Evolutionary conservation across 2,329 filamentous ascomycete species (phyloP).

Genomic region (Calonectria honghensis): DNA sequence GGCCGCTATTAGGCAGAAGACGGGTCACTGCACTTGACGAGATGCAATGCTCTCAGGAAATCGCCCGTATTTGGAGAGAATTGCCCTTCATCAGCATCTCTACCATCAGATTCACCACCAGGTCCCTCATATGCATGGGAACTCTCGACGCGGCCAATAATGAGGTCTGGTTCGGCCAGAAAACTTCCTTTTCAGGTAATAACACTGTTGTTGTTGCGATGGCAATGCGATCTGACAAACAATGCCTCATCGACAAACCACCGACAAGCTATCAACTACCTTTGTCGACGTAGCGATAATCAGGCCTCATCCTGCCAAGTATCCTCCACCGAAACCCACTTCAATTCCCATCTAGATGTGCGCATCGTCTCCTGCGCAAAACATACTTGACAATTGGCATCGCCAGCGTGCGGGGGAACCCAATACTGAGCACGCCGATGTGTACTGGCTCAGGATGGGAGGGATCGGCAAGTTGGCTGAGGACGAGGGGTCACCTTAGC

Average conservation of each 20-base stretch:
- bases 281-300: not conserved
- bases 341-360: not conserved
- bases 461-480: constrained; percentile 27
- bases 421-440: not conserved
- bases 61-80: not conserved
- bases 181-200: constrained; percentile 53
- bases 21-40: too few relatives aligned
- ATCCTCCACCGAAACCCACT: not conserved
- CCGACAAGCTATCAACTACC: not conserved
- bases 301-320: not conserved
- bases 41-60: not conserved
- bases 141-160: constrained; percentile 48
- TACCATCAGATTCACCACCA: constrained; percentile 18
- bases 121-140: constrained; percentile 40
- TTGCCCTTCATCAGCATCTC: not conserved
- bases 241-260: not conserved
- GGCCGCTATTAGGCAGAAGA: not conserved
- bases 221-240: constrained; percentile 20
- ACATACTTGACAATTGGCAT: not conserved
- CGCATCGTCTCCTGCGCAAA: not conserved
- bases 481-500: not conserved
- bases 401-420: constrained; percentile 8
- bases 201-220: constrained; percentile 44
- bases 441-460: constrained; percentile 25
- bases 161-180: constrained; percentile 34